Percentiles rank a stretch among this genome's conserved stretches.
Evolutionary conservation across 441 rosid species (phyloP).

Genomic region (Croton setiger): DNA sequence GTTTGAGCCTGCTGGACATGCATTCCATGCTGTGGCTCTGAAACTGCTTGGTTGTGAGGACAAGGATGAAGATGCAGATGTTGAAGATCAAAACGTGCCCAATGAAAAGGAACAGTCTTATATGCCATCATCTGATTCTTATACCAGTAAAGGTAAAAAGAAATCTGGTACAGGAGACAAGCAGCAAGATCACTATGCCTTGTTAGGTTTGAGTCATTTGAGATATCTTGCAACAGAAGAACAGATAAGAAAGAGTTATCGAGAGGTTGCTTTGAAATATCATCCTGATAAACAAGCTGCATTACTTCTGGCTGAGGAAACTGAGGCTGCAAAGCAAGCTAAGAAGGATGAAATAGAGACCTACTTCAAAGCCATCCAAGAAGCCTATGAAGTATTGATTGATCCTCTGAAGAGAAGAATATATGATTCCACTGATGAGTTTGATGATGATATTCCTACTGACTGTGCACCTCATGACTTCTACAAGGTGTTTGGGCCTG

Average conservation of each 20-base stretch:
- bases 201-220: conserved; percentile 84
- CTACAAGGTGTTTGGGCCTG: conserved; percentile 94
- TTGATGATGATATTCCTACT: conserved; percentile 91
- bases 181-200: conserved; percentile 91
- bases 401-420: conserved; percentile 88
- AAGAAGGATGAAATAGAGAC: conserved; percentile 89
- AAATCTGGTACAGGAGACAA: conserved; percentile 59
- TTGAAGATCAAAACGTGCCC: conserved; percentile 47
- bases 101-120: conserved; percentile 51
- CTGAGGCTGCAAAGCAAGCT: conserved; percentile 86
- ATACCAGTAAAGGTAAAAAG: conserved; percentile 75
- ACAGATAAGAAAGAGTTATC: conserved; percentile 85
- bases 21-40: conserved; percentile 83
- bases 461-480: conserved; percentile 89
- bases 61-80: conserved; percentile 40
- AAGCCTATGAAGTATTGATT: conserved; percentile 85
- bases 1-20: conserved; percentile 88
- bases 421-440: conserved; percentile 92
- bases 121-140: conserved; percentile 68
- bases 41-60: conserved; percentile 73
- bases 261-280: conserved; percentile 90
- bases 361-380: conserved; percentile 86
- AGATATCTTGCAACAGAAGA: conserved; percentile 96
- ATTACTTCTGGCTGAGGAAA: conserved; percentile 81
- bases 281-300: conserved; percentile 97